A percentile compares a stretch with the other conserved stretches of the same genome.
Conservation (phyloP, 2,329 filamentous ascomycete genomes). For the Chaetomium sp. region DNA sequence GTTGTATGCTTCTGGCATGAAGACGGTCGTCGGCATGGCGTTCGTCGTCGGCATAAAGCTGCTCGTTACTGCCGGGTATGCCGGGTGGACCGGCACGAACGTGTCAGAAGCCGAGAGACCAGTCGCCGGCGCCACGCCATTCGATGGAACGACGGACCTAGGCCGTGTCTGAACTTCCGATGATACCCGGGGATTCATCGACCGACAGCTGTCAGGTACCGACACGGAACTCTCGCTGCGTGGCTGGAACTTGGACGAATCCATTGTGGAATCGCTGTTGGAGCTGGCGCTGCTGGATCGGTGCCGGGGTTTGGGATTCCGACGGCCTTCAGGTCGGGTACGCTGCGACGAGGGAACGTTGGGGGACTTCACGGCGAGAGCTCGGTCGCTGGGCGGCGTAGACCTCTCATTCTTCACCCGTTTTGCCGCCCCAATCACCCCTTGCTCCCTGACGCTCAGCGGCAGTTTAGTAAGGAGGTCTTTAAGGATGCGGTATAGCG, state of each 20-base stretch:
- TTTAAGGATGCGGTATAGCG: conserved; percentile 34
- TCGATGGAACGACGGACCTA: neutral
- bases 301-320: neutral
- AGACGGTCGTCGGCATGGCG: conserved; percentile 1
- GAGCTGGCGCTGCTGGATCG: conserved; percentile 18
- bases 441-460: conserved; percentile 30
- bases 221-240: conserved; percentile 16
- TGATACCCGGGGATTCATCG: neutral
- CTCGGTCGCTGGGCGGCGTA: neutral
- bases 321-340: neutral
- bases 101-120: neutral
- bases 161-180: neutral
- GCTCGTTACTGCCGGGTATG: neutral
- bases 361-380: neutral
- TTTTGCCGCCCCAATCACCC: conserved; percentile 28
- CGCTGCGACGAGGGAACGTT: conserved; percentile 10
- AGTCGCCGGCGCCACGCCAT: neutral
- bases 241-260: conserved; percentile 15
- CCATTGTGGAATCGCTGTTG: conserved; percentile 18
- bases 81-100: neutral
- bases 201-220: conserved; percentile 4
- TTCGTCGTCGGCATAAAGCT: conserved; percentile 11
- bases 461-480: conserved; percentile 31
- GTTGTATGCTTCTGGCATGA: conserved; percentile 4
- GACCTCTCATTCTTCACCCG: conserved; percentile 22